Evolutionary conservation across 306 rosid species (phyloP).

Genomic region (Castanea mollissima): DNA sequence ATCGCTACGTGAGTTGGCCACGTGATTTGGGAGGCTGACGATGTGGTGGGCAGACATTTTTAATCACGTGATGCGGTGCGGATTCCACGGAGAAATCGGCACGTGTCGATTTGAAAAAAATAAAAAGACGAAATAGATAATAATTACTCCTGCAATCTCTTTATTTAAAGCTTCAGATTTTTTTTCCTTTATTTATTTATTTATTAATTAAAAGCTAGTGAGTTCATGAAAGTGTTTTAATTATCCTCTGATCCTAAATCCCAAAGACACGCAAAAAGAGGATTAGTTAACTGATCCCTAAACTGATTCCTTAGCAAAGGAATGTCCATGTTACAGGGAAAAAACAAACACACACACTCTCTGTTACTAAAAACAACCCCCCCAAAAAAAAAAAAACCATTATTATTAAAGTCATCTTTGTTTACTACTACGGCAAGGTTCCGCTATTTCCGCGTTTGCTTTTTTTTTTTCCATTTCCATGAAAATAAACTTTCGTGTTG

Average conservation of each 20-base stretch:
- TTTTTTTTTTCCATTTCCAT: not conserved
- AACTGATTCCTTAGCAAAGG: slow-evolving; percentile 59
- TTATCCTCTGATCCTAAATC: not conserved
- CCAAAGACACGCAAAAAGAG: slow-evolving; percentile 22
- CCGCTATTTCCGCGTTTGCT: slow-evolving; percentile 27
- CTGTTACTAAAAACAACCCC: not conserved
- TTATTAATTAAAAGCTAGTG: not conserved
- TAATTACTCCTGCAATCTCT: not conserved
- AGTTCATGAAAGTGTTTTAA: not conserved
- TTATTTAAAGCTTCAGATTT: not conserved
- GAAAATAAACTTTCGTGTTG: not conserved
- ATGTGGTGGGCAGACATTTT: slow-evolving; percentile 48
- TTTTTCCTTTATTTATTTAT: not conserved
- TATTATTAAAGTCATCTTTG: not conserved
- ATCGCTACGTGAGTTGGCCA: slow-evolving; percentile 84
- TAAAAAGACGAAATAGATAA: not conserved
- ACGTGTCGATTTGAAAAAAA: slow-evolving; percentile 27
- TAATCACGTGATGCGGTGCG: slow-evolving; percentile 84
- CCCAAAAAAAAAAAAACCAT: no score
- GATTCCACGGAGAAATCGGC: slow-evolving; percentile 37
- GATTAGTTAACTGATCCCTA: slow-evolving; percentile 94
- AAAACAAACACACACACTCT: not conserved
- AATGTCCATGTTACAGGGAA: slow-evolving; percentile 53
- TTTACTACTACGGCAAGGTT: not conserved
- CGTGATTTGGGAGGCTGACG: slow-evolving; percentile 61